Conservation (phyloP, 2,329 filamentous ascomycete species). For the Tolypocladium endophyticum region DNA sequence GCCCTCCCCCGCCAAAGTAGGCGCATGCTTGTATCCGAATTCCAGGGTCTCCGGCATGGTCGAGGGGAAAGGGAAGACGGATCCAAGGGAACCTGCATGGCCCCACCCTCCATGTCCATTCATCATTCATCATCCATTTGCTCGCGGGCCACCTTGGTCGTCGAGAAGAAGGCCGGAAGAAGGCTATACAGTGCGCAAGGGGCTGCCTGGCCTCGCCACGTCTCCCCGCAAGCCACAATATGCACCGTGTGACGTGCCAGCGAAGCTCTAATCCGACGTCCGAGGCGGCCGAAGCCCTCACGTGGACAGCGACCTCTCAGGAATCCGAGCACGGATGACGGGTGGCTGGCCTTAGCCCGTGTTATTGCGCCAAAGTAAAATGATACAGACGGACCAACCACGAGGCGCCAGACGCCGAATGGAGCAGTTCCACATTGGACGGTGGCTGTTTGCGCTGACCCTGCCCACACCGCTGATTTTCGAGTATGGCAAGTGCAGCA, state of each 20-base stretch:
- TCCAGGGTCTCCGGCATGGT: neutral
- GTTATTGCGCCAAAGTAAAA: neutral
- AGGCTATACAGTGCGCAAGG: neutral
- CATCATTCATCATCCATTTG: neutral
- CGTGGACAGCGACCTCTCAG: neutral
- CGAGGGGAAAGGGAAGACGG: neutral
- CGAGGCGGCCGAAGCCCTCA: neutral
- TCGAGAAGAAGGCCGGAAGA: neutral
- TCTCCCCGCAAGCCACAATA: neutral
- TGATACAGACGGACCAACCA: neutral
- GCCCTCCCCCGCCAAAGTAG: neutral
- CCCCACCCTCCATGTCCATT: neutral
- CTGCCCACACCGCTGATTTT: neutral
- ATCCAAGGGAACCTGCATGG: neutral
- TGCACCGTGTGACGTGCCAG: neutral
- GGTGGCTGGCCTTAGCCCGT: neutral
- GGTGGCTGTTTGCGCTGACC: neutral
- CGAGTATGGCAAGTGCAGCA: neutral
- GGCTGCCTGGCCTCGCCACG: neutral
- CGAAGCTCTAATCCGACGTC: neutral
- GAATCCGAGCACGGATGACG: neutral
- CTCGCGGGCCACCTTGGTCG: neutral
- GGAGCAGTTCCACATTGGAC: neutral
- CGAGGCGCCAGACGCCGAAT: neutral
- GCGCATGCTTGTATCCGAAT: neutral